Conservation (phyloP, 768 basidiomycete species). For the Obba rivulosa region DNA sequence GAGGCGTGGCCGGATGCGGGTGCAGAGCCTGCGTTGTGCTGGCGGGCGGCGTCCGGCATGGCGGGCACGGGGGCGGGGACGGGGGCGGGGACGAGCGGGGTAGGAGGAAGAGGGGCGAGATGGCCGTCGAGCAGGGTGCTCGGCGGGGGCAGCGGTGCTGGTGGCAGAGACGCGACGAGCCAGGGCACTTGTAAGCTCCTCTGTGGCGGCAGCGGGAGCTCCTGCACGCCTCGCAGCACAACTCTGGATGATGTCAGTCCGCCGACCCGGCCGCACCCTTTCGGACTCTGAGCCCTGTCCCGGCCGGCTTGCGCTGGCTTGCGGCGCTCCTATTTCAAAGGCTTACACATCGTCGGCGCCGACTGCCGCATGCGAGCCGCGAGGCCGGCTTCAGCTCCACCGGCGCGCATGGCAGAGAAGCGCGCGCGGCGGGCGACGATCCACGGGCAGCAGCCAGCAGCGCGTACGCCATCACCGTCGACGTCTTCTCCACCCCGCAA, state of each 20-base stretch:
- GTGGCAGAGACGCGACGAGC: no score
- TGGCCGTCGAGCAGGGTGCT: slow-evolving; percentile 5
- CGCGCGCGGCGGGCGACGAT: neutral
- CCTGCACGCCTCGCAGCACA: slow-evolving; percentile 1
- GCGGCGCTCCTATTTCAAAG: no score
- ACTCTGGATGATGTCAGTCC: neutral
- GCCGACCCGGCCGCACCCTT: neutral
- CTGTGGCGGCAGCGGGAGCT: no score
- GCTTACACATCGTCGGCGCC: no score
- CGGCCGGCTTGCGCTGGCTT: no score
- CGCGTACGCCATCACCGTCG: no score
- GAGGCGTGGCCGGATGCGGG: neutral
- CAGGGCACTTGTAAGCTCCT: no score
- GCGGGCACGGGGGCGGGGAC: slow-evolving; percentile 14
- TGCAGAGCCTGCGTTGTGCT: neutral
- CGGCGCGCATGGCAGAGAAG: neutral
- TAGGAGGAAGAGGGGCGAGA: slow-evolving; percentile 3
- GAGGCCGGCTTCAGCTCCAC: neutral
- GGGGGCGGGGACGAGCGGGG: neutral
- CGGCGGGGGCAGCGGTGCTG: neutral
- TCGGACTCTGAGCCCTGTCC: neutral
- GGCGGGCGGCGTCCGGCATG: slow-evolving; percentile 19
- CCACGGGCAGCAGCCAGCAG: no score
- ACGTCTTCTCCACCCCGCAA: no score
- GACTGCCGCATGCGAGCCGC: no score